These are phyloP conservation scores for Paulownia fortunei DNA, from an alignment of 257 asterid genomes.

Conservation along the genomic window DNA sequence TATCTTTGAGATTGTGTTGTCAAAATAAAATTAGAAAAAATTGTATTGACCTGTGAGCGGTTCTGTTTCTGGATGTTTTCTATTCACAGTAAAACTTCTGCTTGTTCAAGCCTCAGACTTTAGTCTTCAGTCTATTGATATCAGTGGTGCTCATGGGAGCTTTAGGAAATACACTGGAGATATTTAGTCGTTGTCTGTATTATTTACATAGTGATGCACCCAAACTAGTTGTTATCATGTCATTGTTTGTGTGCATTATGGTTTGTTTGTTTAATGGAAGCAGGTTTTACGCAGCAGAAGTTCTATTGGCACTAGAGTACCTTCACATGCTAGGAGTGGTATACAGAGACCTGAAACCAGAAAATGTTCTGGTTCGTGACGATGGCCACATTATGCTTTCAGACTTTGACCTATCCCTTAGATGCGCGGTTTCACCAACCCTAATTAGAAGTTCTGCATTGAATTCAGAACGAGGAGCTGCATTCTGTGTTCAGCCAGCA, in stretches of 20 bases:
- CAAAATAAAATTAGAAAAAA: no score
- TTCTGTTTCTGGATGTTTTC: background rate
- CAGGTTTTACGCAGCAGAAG: conserved; percentile 94
- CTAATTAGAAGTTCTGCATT: conserved; percentile 60
- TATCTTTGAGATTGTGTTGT: background rate
- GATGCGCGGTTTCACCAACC: conserved; percentile 83
- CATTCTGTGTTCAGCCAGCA: conserved; percentile 89
- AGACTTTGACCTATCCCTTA: conserved; percentile 79
- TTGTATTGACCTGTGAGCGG: background rate
- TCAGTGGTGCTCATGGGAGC: no score
- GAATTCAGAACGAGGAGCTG: conserved; percentile 54
- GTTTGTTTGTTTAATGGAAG: background rate
- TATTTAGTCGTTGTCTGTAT: background rate
- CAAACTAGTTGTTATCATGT: background rate
- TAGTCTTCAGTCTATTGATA: no score
- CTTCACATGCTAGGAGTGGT: conserved; percentile 94
- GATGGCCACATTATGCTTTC: conserved; percentile 95
- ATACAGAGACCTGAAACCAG: conserved; percentile 85
- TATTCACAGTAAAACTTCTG: background rate
- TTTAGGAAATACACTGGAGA: background rate
- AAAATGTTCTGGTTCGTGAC: conserved; percentile 86
- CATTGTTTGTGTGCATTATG: background rate
- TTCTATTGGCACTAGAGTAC: conserved; percentile 83
- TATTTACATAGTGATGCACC: background rate
- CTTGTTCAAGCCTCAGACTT: no score